Base-by-base conservation (phyloP, 163 green algal species). In the Volvox carteri region DNA sequence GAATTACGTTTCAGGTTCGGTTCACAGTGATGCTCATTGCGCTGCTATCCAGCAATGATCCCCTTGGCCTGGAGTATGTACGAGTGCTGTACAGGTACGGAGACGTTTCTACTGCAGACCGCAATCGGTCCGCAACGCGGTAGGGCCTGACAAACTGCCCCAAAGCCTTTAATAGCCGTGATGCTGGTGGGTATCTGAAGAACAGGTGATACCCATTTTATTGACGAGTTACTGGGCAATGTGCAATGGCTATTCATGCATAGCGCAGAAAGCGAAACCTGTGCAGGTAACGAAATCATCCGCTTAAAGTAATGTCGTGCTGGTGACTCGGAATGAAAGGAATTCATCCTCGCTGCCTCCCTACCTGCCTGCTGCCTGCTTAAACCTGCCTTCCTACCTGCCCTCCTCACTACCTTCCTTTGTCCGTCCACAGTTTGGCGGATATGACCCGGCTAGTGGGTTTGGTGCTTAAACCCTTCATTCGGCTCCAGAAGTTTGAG, bases 51-150 rank as follows among this genome's bases (percentile, higher is more conserved):
- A 5, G 16, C 6, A 87, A 87, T 33, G 79, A 87, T 44, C 79
- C 79, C 7, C 52, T 87, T 25, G 42, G 33, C 39, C 8, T 87
- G 9, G 79, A 87, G 79, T 37, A 62, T 4, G 72, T 48, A 18
- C 62, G 79, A 16, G 78, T 86, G 78, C 60, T 86, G 78, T 86
- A 78, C 60, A 77, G 58, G 78, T 86, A 70, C 5, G 74, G 2
- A 81, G 72, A 3, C 30, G 33, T 37, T 14, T 6, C n/a, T 42
- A 33, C 65, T 8, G 4, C 6, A 33, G 65, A 5, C 6, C 9
- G 65, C 7, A 46, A 75, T 42, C n/a, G n/a, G n/a, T n/a, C n/a
- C n/a, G n/a, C n/a, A n/a, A n/a, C n/a, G n/a, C n/a, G n/a, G n/a
- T 75, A 44, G 23, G 28, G n/a, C 23, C n/a, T n/a, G n/a, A n/a